phyloP scores from a whole-genome alignment of 169 alveolate species.

The Theileria luwenshuni region DNA sequence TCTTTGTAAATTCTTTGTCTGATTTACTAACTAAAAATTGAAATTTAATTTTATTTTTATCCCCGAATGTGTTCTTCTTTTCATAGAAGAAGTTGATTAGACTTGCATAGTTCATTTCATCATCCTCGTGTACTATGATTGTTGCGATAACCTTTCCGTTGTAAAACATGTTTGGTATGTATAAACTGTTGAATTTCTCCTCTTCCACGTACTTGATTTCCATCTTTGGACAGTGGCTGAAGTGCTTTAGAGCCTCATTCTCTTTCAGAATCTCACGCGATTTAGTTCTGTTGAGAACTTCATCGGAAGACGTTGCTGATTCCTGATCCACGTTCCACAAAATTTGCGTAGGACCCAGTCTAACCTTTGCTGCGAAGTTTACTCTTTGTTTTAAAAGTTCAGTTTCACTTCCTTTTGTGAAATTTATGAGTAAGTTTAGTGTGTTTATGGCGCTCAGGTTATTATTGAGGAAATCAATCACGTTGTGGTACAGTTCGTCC shows the following conservation, averaged over 20 bases:
- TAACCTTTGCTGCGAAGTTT: neutral
- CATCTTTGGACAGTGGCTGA: neutral
- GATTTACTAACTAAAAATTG: neutral
- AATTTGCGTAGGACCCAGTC: constrained; percentile 14
- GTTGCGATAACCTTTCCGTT: constrained; percentile 20
- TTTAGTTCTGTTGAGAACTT: neutral
- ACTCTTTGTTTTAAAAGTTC: neutral
- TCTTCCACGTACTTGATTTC: constrained; percentile 1
- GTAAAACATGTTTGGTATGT: constrained; percentile 16
- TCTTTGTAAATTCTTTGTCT: neutral
- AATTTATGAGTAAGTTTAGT: neutral
- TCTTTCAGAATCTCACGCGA: neutral
- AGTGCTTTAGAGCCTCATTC: neutral
- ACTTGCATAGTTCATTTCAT: neutral
- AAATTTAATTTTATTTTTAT: neutral
- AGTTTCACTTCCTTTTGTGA: neutral
- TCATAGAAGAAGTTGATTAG: constrained; percentile 22
- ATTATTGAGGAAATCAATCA: neutral
- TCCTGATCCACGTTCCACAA: neutral
- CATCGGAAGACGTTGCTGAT: neutral
- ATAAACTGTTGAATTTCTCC: neutral
- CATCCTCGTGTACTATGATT: constrained; percentile 33
- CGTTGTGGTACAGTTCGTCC: neutral
- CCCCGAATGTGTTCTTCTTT: constrained; percentile 5
- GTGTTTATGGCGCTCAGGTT: neutral